A percentile compares a stretch with the other conserved stretches of the same genome.
Evolutionary conservation across 2,329 filamentous ascomycete species (phyloP).

Genomic region (Pseudogymnoascus verrucosus): DNA sequence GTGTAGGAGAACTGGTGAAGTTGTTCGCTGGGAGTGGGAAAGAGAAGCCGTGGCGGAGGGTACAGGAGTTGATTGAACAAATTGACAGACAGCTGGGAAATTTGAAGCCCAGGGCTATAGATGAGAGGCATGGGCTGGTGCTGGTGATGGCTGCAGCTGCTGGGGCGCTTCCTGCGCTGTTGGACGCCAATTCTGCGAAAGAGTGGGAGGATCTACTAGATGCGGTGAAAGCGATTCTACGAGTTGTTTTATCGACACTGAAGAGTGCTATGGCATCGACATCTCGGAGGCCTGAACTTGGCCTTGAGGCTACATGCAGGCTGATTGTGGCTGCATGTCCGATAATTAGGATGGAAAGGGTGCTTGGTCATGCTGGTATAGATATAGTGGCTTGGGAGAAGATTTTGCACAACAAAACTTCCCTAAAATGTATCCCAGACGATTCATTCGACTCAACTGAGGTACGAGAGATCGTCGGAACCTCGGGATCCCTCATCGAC

Average conservation of each 20-base stretch:
- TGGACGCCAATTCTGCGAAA: background rate
- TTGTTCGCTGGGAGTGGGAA: background rate
- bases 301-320: constrained; percentile 52
- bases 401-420: background rate
- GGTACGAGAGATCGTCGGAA: background rate
- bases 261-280: background rate
- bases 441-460: background rate
- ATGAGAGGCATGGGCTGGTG: constrained; percentile 62
- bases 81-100: constrained; percentile 38
- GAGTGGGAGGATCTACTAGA: background rate
- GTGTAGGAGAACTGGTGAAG: constrained; percentile 54
- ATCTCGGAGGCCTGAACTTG: constrained; percentile 47
- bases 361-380: background rate
- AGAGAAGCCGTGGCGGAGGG: constrained; percentile 17
- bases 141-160: constrained; percentile 53
- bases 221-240: background rate
- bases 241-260: background rate
- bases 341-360: constrained; percentile 29
- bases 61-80: constrained; percentile 32
- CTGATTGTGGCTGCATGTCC: constrained; percentile 49
- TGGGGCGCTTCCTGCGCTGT: constrained; percentile 26
- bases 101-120: constrained; percentile 51
- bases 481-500: background rate
- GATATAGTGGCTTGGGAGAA: background rate
- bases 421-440: background rate